A percentile compares a stretch with the other conserved stretches of the same genome.
Conservation (phyloP, 345 rosid species). For the Jatropha curcas region DNA sequence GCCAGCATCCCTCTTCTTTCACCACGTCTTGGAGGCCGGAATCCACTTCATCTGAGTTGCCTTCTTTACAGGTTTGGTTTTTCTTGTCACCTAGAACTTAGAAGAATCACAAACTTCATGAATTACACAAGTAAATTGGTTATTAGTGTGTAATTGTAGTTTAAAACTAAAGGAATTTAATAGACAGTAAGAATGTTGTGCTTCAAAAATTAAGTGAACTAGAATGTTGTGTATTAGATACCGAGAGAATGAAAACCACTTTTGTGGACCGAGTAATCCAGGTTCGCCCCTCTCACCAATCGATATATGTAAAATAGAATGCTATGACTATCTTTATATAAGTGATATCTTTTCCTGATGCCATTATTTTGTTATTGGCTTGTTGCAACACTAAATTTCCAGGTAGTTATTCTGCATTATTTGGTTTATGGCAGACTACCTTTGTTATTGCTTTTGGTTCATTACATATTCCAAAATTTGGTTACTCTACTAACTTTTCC, state of each 20-base stretch:
- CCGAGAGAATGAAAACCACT: no score
- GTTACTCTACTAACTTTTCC: slow-evolving; percentile 8
- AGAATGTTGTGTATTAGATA: not conserved
- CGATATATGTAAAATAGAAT: no score
- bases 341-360: not conserved
- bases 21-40: slow-evolving; percentile 70
- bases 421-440: not conserved
- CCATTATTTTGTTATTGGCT: no score
- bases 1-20: slow-evolving; percentile 57
- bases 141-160: not conserved
- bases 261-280: no score
- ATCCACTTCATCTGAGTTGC: slow-evolving; percentile 47
- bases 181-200: not conserved
- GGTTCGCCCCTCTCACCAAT: no score
- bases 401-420: slow-evolving; percentile 3
- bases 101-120: not conserved
- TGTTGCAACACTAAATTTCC: slow-evolving; percentile 1
- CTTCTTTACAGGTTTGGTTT: slow-evolving; percentile 69
- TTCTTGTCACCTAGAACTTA: not conserved
- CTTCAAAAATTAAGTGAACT: not conserved
- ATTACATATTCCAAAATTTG: slow-evolving; percentile 5
- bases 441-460: not conserved
- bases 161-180: not conserved
- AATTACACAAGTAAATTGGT: slow-evolving; percentile 10
- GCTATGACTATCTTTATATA: not conserved